Evolutionary conservation across 495 filamentous ascomycete species (phyloP).

Genomic region (Parathielavia appendiculata): DNA sequence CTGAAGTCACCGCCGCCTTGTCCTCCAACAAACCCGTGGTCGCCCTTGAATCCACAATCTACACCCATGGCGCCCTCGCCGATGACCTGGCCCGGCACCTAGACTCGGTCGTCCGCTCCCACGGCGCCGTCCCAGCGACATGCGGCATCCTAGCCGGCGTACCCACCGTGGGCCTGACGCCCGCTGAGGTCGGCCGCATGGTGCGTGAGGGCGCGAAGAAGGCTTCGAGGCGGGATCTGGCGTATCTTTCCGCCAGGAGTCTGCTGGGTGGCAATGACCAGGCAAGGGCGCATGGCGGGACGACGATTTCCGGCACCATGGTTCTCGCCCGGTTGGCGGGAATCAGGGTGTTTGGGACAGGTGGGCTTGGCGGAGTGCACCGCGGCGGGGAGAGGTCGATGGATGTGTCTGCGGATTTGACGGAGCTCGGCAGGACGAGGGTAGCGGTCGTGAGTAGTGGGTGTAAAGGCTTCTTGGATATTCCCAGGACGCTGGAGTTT

Average conservation of each 20-base stretch:
- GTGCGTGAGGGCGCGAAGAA: slow-evolving; percentile 67
- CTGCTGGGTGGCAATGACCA: slow-evolving; percentile 53
- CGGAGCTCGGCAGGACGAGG: slow-evolving; percentile 86
- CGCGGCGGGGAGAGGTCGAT: slow-evolving; percentile 77
- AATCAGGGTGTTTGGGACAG: slow-evolving; percentile 90
- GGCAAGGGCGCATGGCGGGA: slow-evolving; percentile 62
- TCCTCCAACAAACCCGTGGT: slow-evolving; percentile 71
- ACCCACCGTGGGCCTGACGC: slow-evolving; percentile 68
- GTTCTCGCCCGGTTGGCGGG: slow-evolving; percentile 80
- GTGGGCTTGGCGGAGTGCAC: slow-evolving; percentile 83
- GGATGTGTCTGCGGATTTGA: slow-evolving; percentile 93
- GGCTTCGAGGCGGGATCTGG: slow-evolving; percentile 78
- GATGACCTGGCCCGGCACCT: slow-evolving; percentile 63
- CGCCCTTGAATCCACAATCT: slow-evolving; percentile 86
- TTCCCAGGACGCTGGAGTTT: slow-evolving; percentile 85
- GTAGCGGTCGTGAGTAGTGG: slow-evolving; percentile 86
- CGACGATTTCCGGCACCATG: slow-evolving; percentile 91
- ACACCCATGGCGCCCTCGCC: slow-evolving; percentile 70
- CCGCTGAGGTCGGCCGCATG: slow-evolving; percentile 65
- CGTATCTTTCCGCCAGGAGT: slow-evolving; percentile 61
- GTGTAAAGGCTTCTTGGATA: slow-evolving; percentile 93
- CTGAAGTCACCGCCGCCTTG: slow-evolving; percentile 75
- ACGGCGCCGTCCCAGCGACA: slow-evolving; percentile 89
- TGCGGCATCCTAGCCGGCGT: slow-evolving; percentile 79
- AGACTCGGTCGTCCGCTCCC: slow-evolving; percentile 68